Conservation (phyloP, 345 rosid genomes). For the Corchorus capsularis region DNA sequence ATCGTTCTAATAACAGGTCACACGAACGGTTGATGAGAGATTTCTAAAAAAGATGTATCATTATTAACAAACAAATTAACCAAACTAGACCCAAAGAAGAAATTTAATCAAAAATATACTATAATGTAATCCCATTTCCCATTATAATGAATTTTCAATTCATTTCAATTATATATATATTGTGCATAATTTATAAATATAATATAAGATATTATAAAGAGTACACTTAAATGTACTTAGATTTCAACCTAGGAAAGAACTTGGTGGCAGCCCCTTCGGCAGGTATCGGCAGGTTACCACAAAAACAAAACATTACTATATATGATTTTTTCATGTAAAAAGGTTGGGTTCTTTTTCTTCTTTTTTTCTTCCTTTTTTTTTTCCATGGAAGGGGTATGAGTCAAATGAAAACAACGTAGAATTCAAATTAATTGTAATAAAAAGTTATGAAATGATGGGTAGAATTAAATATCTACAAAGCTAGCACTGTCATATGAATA, state of each 20-base stretch:
- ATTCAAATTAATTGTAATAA: not conserved
- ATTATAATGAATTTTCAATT: too few species aligned
- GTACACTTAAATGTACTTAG: not conserved
- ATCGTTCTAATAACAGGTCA: too few species aligned
- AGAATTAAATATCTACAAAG: conserved; percentile 10
- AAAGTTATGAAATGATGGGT: conserved; percentile 2
- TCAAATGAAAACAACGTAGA: not conserved
- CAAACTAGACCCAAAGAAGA: too few species aligned
- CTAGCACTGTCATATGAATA: not conserved
- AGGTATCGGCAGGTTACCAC: not conserved
- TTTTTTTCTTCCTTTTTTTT: not conserved
- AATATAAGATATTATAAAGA: not conserved
- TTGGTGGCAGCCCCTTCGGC: not conserved
- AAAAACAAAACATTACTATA: not conserved
- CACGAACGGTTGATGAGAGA: too few species aligned
- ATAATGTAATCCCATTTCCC: too few species aligned
- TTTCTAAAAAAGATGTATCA: too few species aligned
- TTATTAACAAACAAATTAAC: too few species aligned
- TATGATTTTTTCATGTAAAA: not conserved
- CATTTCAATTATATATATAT: too few species aligned
- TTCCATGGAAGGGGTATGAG: not conserved
- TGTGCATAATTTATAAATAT: too few species aligned
- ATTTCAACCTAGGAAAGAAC: not conserved
- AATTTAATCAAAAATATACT: too few species aligned
- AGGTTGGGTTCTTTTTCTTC: not conserved